Evolutionary conservation across 495 filamentous ascomycete genomes (phyloP), one percentile per base, ranked within the genome.

Genomic region (Aspergillus wentii): DNA sequence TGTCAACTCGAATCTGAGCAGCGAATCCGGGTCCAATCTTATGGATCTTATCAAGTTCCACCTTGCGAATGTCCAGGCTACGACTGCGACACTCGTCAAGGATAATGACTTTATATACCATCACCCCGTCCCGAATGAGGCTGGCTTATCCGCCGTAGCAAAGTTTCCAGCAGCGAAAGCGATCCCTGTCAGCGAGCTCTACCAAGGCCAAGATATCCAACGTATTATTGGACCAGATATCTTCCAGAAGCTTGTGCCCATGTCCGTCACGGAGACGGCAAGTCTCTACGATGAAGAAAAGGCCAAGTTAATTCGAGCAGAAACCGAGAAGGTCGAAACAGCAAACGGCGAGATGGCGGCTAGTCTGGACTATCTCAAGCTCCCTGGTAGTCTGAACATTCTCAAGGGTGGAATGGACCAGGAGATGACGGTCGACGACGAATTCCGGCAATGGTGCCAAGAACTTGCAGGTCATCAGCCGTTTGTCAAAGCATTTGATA

Each of bases 51-150:
- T 85, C 27, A 94, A 85, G 59, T 75, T 86, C 40, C 91, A 96
- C 46, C 69, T 86, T 8, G 68, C 79, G 0, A 83, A 80, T 25
- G 81, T 95, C 13, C 85, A 95, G 59, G 83, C 92, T 35, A 85
- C 80, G 51, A 68, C 95, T 17, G 62, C 66, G 8, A 80, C 85
- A 38, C 72, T 87, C 43, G 71, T 75, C 40, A 95, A 96, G 46
- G 92, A 98, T 59, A 98, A 98, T 55, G 92, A 98, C 54, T 95
- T 91, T 56, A 96, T 98, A 51, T 98, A 97, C 51, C 92, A 98
- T 59, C 88, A 96, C 44, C 79, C 79, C 0, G 80, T 98, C 13
- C 91, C 92, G 1, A 81, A 78, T 11, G 91, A 95, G 58, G 85
- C 86, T 9, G 78, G 77, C 29, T 70, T 98, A 10, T 69, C 84